A percentile compares a stretch with the other conserved stretches of the same genome.
These are phyloP conservation scores for Didymella glomerata DNA, from an alignment of 2,329 filamentous ascomycete genomes.

Conservation along the genomic window DNA sequence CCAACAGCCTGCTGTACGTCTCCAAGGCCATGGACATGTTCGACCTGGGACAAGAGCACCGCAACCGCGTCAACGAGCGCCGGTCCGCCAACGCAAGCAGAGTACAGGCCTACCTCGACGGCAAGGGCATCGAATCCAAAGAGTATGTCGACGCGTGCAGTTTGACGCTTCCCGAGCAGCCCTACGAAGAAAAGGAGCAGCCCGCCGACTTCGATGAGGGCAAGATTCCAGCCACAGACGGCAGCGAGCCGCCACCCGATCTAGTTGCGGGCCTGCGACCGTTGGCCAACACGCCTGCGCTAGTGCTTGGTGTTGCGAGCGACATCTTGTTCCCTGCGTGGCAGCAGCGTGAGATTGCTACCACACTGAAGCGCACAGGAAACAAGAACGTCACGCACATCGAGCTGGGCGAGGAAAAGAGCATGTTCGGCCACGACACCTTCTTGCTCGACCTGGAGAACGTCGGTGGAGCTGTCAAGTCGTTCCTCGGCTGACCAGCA, in stretches of 20 bases:
- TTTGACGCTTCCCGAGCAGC: constrained; percentile 80
- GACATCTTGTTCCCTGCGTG: constrained; percentile 97
- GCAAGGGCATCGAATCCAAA: constrained; percentile 34
- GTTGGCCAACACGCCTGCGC: constrained; percentile 77
- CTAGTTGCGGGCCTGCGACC: constrained; percentile 77
- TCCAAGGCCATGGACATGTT: constrained; percentile 99
- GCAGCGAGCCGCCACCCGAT: constrained; percentile 74
- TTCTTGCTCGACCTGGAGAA: constrained; percentile 93
- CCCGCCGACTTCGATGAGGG: constrained; percentile 36
- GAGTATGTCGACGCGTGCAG: constrained; percentile 67
- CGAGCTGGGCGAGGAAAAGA: constrained; percentile 92
- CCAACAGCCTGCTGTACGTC: constrained; percentile 94
- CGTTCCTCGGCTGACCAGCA: constrained; percentile 72
- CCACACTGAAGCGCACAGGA: constrained; percentile 78
- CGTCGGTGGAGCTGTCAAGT: constrained; percentile 82
- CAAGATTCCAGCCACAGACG: constrained; percentile 43
- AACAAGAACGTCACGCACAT: constrained; percentile 85
- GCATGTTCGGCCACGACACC: constrained; percentile 94
- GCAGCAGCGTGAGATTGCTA: constrained; percentile 95
- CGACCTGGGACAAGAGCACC: constrained; percentile 79
- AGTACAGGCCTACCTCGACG: constrained; percentile 59
- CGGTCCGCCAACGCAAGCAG: constrained; percentile 68
- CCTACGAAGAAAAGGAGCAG: constrained; percentile 86
- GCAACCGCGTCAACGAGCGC: constrained; percentile 68
- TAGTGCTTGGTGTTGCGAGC: constrained; percentile 93